Evolutionary conservation across 495 filamentous ascomycete species (phyloP), one percentile per base, ranked within the genome.

Genomic region (Daldinia vernicosa): DNA sequence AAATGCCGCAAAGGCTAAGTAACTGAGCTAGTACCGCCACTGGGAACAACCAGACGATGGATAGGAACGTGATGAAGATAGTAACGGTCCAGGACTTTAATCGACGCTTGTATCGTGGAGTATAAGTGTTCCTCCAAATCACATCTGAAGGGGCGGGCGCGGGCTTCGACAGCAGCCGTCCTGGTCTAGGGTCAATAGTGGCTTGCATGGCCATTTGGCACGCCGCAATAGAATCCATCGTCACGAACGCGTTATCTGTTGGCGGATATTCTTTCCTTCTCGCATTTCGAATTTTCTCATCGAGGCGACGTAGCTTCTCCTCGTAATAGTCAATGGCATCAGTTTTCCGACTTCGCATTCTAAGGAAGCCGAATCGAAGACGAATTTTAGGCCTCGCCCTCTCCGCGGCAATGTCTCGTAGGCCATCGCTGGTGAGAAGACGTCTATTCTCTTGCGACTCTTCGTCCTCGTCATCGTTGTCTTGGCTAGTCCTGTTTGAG

Each of bases 251-350:
- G 35, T 96, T 83, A 45, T 94, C 89, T 0, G 89, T 93, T 1
- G 96, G 85, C 8, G 84, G 80, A 75, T 92, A 98, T 15, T 91
- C 89, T 76, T 94, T 94, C 70, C 87, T 86, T 27, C 96, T 87
- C 0, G 91, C 89, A 15, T 69, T 77, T 22, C 77, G 77, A 45
- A 99, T 94, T 72, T 90, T 84, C 45, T 94, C 92, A 65, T 98
- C 95, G 6, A 95, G 76, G 30, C 84, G 87, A 15, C 90, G 89
- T n/a, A 98, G 84, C 72, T 90, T 91, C 74, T 96, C 93, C 70
- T 94, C 91, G 75, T 91, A 97, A 76, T 98, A 94, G 77, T 97
- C 91, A 72, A 99, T 93, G 7, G 94, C 94, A 77, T 99, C 96
- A 22, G 94, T 87, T 62, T 85, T 90, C 55, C 86, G 88, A 72